A percentile compares a stretch with the other conserved stretches of the same genome.
Conservation (phyloP, 768 basidiomycete species). For the Tricholoma terreum region DNA sequence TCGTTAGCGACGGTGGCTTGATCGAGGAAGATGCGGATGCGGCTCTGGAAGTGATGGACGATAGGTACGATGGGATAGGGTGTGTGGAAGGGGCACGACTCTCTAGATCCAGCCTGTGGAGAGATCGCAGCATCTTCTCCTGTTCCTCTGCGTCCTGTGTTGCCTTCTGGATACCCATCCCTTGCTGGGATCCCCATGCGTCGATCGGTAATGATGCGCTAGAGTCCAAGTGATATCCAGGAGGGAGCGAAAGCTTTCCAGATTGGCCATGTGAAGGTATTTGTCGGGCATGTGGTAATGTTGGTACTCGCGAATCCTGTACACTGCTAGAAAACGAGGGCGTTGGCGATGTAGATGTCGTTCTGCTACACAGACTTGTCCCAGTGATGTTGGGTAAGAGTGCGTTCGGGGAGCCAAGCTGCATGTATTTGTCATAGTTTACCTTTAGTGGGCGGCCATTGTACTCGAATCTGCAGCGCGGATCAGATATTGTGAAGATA, state of each 20-base stretch:
- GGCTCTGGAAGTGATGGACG: constrained; percentile 8
- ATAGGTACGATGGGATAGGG: constrained; percentile 2
- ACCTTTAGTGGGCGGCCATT: constrained; percentile 87
- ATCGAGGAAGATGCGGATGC: constrained; percentile 16
- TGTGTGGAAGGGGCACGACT: constrained; percentile 6
- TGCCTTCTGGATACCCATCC: background rate
- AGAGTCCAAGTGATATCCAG: constrained; percentile 13
- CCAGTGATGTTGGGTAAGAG: constrained; percentile 2
- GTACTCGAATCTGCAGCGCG: constrained; percentile 67
- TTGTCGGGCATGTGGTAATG: constrained; percentile 3
- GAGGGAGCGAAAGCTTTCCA: constrained; percentile 4
- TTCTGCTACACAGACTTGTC: background rate
- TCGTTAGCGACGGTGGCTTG: constrained; percentile 6
- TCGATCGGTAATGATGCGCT: constrained; percentile 31
- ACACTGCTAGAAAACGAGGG: constrained; percentile 9
- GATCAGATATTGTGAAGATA: constrained; percentile 3
- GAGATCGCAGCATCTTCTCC: constrained; percentile 7
- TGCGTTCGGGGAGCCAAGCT: constrained; percentile 10
- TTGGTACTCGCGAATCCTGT: constrained; percentile 5
- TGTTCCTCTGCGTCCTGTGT: background rate
- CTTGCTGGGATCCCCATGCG: constrained; percentile 15
- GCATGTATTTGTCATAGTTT: constrained; percentile 83
- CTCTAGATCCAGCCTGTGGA: constrained; percentile 8
- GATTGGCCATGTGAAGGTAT: constrained; percentile 6
- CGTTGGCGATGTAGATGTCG: constrained; percentile 22